Evolutionary conservation across 768 basidiomycete species (phyloP), one percentile per base, ranked within the genome.

Genomic region (Leucocoprinus sp.): DNA sequence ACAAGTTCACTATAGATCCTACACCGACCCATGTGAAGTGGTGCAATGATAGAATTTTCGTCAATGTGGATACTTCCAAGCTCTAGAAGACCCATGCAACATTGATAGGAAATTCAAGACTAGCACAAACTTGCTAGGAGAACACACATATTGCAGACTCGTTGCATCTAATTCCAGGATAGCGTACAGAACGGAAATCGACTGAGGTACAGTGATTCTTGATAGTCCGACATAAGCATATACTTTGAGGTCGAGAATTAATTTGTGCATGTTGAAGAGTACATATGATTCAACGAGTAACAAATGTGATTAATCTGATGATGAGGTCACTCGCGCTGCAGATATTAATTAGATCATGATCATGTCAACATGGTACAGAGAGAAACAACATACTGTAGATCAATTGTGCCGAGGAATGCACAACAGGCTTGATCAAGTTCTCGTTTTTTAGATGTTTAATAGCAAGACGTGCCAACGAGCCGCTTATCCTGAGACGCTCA

Each of bases 401-500:
- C 63, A 93, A 71, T 69, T 99, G 95, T 49, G 76, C 74, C 54
- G 84, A 84, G 76, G 95, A 92, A 73, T 97, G 96, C 53, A 98
- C 89, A 57, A 99, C 90, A 55, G 81, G 78, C 76, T 95, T 97
- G 69, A 99, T 98, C 62, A 78, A 71, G 49, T 88, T 89, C 58
- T 97, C 92, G 71, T 81, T 88, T 78, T 91, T 88, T 68, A 98
- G 68, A 70, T 93, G 89, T 56, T 72, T 74, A 67, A 98, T 96
- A 42, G 90, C 90, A 53, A 86, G 63, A 45, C 93, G 87, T 42
- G 96, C 95, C 60, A 99, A 74, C 56, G 83, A 85, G 51, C 96
- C 96, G 67, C 93, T 93, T 66, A 99, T 76, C 64, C 97, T 98
- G 67, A 97, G 78, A 59, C 96, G 84, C 70, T 99, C 96, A 63